Evolutionary conservation across 257 asterid genomes (phyloP).

Genomic region (Leptodermis oblonga): DNA sequence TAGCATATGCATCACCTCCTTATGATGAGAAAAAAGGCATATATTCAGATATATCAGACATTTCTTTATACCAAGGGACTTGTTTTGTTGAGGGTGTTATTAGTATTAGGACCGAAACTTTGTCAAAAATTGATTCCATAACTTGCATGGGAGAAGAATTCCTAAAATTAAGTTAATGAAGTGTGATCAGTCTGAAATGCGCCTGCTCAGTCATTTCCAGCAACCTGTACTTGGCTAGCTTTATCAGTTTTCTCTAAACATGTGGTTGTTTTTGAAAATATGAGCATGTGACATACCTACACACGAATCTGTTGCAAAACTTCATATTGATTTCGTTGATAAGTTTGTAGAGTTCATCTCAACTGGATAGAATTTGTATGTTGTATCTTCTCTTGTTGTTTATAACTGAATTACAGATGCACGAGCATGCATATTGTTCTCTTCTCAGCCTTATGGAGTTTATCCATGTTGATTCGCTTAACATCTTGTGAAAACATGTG

Average conservation of each 20-base stretch:
- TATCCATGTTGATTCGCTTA: background rate
- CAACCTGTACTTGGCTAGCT: background rate
- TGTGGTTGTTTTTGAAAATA: no score
- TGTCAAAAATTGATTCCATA: background rate
- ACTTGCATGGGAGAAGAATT: background rate
- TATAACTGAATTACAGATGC: background rate
- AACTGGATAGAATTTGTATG: background rate
- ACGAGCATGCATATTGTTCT: background rate
- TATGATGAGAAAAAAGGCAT: background rate
- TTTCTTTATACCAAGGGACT: background rate
- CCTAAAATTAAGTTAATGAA: background rate
- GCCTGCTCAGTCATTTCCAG: no score
- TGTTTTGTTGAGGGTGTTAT: background rate
- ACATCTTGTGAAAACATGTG: no score
- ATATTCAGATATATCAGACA: background rate
- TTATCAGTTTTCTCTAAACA: no score
- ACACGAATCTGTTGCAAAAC: no score
- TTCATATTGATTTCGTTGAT: background rate
- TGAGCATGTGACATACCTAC: no score
- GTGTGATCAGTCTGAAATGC: no score
- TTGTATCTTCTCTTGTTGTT: background rate
- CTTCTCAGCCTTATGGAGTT: background rate
- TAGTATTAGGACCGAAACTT: background rate
- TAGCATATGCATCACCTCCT: background rate
- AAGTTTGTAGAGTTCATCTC: background rate